Conservation (phyloP, 176 grass and related monocot genomes). For the Oryza australiensis region DNA sequence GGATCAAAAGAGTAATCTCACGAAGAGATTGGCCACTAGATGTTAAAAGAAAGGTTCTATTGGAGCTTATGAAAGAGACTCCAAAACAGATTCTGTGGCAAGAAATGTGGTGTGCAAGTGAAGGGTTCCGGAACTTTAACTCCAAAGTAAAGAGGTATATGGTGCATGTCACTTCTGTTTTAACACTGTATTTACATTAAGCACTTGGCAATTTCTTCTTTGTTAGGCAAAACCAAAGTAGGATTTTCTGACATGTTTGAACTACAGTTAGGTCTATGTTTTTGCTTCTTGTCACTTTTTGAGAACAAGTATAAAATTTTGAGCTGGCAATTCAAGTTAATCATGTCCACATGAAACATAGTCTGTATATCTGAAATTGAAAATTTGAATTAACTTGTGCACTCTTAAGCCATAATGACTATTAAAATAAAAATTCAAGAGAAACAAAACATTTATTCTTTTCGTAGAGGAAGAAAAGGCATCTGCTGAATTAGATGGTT, state of each 20-base stretch:
- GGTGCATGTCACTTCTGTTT: constrained; percentile 33
- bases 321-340: background rate
- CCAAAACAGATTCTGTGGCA: constrained; percentile 89
- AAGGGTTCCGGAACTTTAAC: constrained; percentile 91
- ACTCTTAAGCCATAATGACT: constrained; percentile 17
- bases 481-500: constrained; percentile 11
- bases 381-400: constrained; percentile 18
- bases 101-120: constrained; percentile 97
- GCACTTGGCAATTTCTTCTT: constrained; percentile 1
- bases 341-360: background rate
- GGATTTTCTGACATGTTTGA: background rate
- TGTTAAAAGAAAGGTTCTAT: constrained; percentile 89
- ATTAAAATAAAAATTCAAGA: constrained; percentile 5
- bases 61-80: constrained; percentile 98
- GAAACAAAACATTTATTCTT: constrained; percentile 12
- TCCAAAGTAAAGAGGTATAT: constrained; percentile 86
- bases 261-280: too few relatives aligned
- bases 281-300: constrained; percentile 8
- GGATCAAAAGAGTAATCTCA: constrained; percentile 97
- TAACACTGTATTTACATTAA: constrained; percentile 18
- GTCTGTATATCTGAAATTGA: constrained; percentile 1
- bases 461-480: constrained; percentile 15
- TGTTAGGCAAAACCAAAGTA: constrained; percentile 33
- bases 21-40: constrained; percentile 97
- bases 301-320: constrained; percentile 6